These are phyloP conservation scores for Penicillium glabrum DNA, from an alignment of 2,329 filamentous ascomycete genomes.

Conservation along the genomic window DNA sequence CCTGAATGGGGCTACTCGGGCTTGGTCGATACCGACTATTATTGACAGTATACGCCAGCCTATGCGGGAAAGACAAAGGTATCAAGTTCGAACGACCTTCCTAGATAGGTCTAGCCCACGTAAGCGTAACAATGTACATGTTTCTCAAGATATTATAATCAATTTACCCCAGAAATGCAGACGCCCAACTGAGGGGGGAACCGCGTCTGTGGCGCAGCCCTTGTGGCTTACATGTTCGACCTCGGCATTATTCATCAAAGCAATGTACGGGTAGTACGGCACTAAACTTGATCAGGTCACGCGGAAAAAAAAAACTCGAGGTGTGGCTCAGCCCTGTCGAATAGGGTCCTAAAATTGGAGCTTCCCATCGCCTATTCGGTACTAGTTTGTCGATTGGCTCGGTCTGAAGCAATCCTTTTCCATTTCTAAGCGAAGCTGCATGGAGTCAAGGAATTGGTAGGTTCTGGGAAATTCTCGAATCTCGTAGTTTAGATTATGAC, in stretches of 20 bases:
- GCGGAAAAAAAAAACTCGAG: constrained; percentile 8
- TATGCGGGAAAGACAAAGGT: background rate
- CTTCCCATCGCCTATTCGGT: constrained; percentile 2
- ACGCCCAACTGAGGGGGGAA: background rate
- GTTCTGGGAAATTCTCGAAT: background rate
- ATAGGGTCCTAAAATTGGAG: constrained; percentile 11
- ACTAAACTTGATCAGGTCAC: constrained; percentile 1
- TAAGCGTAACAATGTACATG: background rate
- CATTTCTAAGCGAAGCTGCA: constrained; percentile 6
- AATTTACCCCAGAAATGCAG: constrained; percentile 11
- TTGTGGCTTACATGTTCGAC: constrained; percentile 2
- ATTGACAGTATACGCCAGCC: background rate
- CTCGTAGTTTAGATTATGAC: background rate
- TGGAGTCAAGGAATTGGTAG: background rate
- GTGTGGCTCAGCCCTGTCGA: constrained; percentile 25
- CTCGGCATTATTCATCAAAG: background rate
- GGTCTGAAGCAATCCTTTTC: constrained; percentile 11
- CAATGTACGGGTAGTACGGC: background rate
- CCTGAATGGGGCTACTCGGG: background rate
- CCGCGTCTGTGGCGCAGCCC: constrained; percentile 7
- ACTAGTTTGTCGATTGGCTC: constrained; percentile 11
- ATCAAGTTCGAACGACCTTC: background rate
- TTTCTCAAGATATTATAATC: background rate
- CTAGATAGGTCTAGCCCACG: background rate
- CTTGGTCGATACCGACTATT: background rate